A percentile compares a stretch with the other conserved stretches of the same genome.
Conservation (phyloP, 2,329 filamentous ascomycete species). For the Talaromyces sp. region DNA sequence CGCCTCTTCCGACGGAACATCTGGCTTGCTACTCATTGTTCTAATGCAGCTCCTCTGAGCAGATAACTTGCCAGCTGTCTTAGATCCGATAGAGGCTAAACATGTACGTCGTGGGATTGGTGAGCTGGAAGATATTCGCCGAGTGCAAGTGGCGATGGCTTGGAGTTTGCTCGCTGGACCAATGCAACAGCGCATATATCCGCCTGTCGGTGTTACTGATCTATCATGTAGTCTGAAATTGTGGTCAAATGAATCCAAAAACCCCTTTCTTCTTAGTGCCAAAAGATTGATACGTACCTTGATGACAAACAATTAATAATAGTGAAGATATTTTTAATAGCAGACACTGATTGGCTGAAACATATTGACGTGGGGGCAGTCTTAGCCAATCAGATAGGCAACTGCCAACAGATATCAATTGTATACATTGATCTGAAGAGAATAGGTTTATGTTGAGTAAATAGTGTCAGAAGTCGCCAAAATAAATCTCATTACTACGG, state of each 20-base stretch:
- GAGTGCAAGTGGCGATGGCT: not conserved
- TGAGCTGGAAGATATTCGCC: not conserved
- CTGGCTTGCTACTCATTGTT: slow-evolving; percentile 43
- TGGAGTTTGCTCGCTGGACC: not conserved
- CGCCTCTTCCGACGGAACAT: slow-evolving; percentile 73
- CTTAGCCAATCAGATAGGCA: not conserved
- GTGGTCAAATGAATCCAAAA: not conserved
- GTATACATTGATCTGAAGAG: too few species aligned
- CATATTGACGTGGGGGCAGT: not conserved
- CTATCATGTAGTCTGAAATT: not conserved
- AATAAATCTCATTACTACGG: too few species aligned
- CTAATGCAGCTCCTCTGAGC: slow-evolving; percentile 49
- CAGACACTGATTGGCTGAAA: not conserved
- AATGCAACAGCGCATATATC: not conserved
- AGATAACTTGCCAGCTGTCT: slow-evolving; percentile 15
- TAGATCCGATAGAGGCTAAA: slow-evolving; percentile 2
- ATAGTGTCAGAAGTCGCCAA: too few species aligned
- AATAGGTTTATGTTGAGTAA: too few species aligned
- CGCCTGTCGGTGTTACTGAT: not conserved
- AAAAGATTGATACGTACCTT: not conserved
- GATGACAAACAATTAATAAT: not conserved
- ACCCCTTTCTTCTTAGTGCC: not conserved
- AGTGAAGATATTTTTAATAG: not conserved
- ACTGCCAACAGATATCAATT: not conserved
- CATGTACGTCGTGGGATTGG: not conserved